phyloP scores from a whole-genome alignment of 805 yeast genomes.

The Metschnikowia drakensbergensis region DNA sequence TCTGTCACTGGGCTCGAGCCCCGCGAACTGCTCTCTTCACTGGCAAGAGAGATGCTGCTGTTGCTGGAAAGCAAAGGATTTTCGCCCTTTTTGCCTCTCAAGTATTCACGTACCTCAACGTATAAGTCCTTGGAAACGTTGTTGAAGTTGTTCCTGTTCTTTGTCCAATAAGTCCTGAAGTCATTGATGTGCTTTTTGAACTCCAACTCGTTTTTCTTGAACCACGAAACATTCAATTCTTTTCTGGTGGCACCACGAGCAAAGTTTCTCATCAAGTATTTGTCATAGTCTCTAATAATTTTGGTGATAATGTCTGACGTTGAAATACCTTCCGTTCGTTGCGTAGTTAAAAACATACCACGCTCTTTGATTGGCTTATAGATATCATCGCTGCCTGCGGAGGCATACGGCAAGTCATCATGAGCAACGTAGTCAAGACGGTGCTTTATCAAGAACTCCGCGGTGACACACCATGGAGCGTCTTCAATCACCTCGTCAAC shows the following conservation, averaged over 20 bases:
- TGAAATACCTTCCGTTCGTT: constrained; percentile 93
- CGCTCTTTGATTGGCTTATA: constrained; percentile 86
- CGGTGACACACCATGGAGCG: constrained; percentile 94
- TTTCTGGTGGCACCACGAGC: constrained; percentile 97
- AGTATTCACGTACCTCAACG: constrained; percentile 75
- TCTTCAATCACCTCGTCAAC: constrained; percentile 93
- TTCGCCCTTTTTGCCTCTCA: constrained; percentile 45
- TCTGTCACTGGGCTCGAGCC: constrained; percentile 57
- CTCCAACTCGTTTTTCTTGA: constrained; percentile 94
- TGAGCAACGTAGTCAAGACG: constrained; percentile 95
- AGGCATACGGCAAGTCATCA: constrained; percentile 92
- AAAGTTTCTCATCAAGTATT: constrained; percentile 93
- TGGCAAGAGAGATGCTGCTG: constrained; percentile 17
- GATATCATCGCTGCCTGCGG: constrained; percentile 85
- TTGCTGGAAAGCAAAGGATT: constrained; percentile 14
- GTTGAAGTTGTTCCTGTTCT: constrained; percentile 63
- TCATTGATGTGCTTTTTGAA: constrained; percentile 85
- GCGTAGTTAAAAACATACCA: constrained; percentile 92
- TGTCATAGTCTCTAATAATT: constrained; percentile 92
- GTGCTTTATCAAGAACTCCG: constrained; percentile 74
- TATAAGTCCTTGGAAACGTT: constrained; percentile 78
- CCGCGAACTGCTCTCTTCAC: constrained; percentile 31
- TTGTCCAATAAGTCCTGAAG: constrained; percentile 81
- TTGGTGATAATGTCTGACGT: constrained; percentile 95
- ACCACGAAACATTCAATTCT: constrained; percentile 95